Evolutionary conservation across 2,329 filamentous ascomycete genomes (phyloP), one percentile per base, ranked within the genome.

Genomic region (Ceratocystis lukuohia): DNA sequence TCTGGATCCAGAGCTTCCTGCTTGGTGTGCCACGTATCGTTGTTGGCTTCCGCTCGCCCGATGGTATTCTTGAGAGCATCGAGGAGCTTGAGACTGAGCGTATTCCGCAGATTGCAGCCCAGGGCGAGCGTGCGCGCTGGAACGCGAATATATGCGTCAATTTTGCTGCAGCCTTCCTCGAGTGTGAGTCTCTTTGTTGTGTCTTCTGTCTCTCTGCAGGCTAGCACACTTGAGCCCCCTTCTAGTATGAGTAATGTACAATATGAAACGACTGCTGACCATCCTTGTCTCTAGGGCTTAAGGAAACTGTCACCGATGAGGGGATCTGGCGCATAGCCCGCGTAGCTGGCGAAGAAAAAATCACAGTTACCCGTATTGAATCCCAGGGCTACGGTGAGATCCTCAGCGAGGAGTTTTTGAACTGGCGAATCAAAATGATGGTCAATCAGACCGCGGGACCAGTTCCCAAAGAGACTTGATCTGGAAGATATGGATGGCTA

Each of bases 1-100:
- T 93, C 77, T 99, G 94, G 94, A 90, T 93, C 15, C 94, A 97
- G 75, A 96, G 89, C 0, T 99, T 96, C 73, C 80, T 99, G 1
- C 85, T 99, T 1, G 93, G 93, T 50, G 92, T 97, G 0, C 91
- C 91, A 0, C 94, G 87, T 70, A 90, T 99, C 70, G 85, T 96
- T 59, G 88, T 99, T 37, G 94, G 94, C 0, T 96, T 94, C 74
- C 86, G 94, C 61, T 86, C 83, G 44, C 84, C 75, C 20, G 75
- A 66, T 66, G 93, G 94, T 6, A 82, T 89, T 65, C 79, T 99
- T 25, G 80, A 81, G 61, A 80, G 83, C 12, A 73, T 95, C 12
- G 84, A 96, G 73, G 89, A 96, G 72, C 83, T 96, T 41, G 84
- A 90, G 68, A 96, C 92, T 1, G 84, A 85, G 59, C 80, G 78